A percentile compares a stretch with the other conserved stretches of the same genome.
Conservation (phyloP, 2,329 filamentous ascomycete genomes). For the Microdochium nivale region DNA sequence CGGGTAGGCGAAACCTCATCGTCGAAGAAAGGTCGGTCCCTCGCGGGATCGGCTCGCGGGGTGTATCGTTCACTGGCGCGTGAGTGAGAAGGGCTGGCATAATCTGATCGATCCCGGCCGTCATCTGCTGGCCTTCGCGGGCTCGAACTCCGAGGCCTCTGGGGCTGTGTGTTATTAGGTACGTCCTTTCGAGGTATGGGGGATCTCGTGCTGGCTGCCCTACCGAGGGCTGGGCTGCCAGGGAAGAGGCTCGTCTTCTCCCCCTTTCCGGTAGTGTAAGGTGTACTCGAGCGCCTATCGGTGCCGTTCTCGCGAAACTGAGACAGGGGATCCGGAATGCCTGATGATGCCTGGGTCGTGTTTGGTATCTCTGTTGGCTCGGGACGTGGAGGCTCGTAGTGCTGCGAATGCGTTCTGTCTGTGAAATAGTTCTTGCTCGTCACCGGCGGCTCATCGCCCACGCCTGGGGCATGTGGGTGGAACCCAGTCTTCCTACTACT, state of each 20-base stretch:
- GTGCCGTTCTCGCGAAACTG: conserved; percentile 34
- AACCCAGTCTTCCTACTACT: conserved; percentile 36
- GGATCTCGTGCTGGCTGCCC: conserved; percentile 37
- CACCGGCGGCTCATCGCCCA: conserved; percentile 44
- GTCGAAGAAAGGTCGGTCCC: not conserved
- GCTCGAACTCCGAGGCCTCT: conserved; percentile 13
- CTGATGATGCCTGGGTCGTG: conserved; percentile 1
- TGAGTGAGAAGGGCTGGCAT: not conserved
- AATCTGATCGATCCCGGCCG: not conserved
- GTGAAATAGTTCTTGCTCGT: conserved; percentile 41
- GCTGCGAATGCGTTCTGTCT: conserved; percentile 14
- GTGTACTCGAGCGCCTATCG: conserved; percentile 47
- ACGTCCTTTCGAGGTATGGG: conserved; percentile 14
- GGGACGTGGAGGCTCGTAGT: not conserved
- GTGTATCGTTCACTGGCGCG: not conserved
- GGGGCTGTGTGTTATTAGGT: conserved; percentile 15
- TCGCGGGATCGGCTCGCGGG: not conserved
- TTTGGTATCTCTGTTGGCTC: not conserved
- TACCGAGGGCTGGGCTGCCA: conserved; percentile 28
- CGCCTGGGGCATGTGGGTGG: conserved; percentile 35
- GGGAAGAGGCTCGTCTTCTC: conserved; percentile 53
- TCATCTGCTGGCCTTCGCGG: conserved; percentile 7
- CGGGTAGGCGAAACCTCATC: not conserved
- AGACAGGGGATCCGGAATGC: conserved; percentile 36
- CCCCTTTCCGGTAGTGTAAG: conserved; percentile 46